Conservation (phyloP, 441 rosid genomes). For the Hura crepitans region DNA sequence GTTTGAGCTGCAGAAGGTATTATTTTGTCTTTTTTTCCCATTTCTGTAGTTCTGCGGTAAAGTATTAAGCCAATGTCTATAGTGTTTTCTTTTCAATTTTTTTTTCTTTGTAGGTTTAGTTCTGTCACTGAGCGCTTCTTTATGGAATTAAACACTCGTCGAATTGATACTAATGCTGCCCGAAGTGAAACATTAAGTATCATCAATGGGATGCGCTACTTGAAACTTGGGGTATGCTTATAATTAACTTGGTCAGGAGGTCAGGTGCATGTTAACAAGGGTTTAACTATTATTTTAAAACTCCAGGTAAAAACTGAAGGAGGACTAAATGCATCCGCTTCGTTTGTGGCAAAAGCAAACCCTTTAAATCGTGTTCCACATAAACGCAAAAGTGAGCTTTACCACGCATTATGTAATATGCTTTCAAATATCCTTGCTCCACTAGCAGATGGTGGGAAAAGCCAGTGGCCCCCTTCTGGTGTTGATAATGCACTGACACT, state of each 20-base stretch:
- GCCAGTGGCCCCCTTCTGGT: constrained; percentile 97
- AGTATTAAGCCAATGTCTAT: constrained; percentile 8
- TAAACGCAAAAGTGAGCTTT: constrained; percentile 94
- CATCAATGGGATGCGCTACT: constrained; percentile 98
- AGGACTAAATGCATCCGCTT: constrained; percentile 97
- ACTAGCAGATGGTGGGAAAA: constrained; percentile 91
- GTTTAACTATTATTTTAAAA: constrained; percentile 29
- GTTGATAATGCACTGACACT: constrained; percentile 90
- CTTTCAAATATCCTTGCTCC: constrained; percentile 95
- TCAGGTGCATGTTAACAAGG: constrained; percentile 21
- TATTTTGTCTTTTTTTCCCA: constrained; percentile 13
- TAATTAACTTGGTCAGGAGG: constrained; percentile 16
- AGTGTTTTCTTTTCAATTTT: constrained; percentile 11
- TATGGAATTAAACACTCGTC: constrained; percentile 89
- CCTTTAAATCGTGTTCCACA: constrained; percentile 91
- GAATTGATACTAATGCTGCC: constrained; percentile 74
- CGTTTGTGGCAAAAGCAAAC: constrained; percentile 95
- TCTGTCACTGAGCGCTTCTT: constrained; percentile 95
- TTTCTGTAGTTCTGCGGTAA: background rate
- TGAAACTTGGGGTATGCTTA: constrained; percentile 89
- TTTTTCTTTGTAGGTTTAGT: constrained; percentile 72
- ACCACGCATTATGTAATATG: constrained; percentile 98
- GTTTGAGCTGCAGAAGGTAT: background rate
- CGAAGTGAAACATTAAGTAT: constrained; percentile 94
- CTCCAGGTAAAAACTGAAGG: constrained; percentile 94